Percentiles rank a stretch among this genome's conserved stretches.
Conservation (phyloP, 2,329 filamentous ascomycete genomes). For the Thermoascus crustaceus region DNA sequence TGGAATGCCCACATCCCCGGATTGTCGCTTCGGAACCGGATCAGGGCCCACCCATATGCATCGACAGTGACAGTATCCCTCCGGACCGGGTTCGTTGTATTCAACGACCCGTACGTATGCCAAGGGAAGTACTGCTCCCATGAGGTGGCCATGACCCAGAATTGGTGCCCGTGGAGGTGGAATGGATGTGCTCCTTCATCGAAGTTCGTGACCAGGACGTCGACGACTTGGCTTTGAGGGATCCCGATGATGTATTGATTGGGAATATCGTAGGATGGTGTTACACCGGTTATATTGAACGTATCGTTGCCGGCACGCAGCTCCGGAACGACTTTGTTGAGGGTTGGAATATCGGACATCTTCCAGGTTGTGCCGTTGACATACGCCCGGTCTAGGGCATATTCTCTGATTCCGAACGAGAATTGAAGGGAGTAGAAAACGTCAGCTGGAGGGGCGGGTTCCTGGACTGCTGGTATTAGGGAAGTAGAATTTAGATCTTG, state of each 20-base stretch:
- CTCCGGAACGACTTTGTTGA: constrained; percentile 5
- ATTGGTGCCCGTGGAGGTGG: constrained; percentile 42
- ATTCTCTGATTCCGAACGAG: constrained; percentile 4
- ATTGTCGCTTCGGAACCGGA: constrained; percentile 17
- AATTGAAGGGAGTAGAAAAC: constrained; percentile 5
- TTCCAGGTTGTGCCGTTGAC: constrained; percentile 5
- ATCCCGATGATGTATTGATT: constrained; percentile 7
- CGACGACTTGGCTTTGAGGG: constrained; percentile 7
- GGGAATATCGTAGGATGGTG: constrained; percentile 4
- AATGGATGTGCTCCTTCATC: constrained; percentile 28
- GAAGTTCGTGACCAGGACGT: constrained; percentile 11
- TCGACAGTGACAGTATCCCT: constrained; percentile 14
- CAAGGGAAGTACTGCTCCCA: constrained; percentile 6
- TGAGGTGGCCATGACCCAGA: constrained; percentile 28
- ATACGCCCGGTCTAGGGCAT: constrained; percentile 7
- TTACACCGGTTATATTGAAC: constrained; percentile 8
- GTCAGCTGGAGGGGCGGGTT: constrained; percentile 6
- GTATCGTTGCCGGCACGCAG: constrained; percentile 5
- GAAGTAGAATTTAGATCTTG: constrained; percentile 6
- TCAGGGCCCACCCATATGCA: constrained; percentile 14
- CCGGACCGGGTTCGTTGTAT: constrained; percentile 9
- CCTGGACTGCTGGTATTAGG: constrained; percentile 1
- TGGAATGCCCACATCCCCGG: constrained; percentile 20
- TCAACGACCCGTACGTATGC: constrained; percentile 4
- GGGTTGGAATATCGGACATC: constrained; percentile 3